Conservation (phyloP, 345 rosid species). For the Rhizophora apiculata region DNA sequence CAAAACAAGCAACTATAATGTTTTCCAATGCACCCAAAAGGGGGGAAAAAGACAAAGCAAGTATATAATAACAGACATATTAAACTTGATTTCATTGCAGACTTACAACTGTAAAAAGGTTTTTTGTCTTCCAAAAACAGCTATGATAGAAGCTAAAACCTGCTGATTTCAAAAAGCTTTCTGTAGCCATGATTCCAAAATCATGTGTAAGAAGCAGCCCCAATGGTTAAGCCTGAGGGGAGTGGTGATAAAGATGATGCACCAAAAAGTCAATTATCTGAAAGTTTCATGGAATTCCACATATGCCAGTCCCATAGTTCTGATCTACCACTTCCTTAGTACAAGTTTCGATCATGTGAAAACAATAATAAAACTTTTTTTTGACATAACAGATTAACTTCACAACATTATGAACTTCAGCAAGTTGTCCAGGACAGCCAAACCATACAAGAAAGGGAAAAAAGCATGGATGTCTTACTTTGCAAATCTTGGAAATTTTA, state of each 20-base stretch:
- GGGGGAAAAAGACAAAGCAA: too few relatives aligned
- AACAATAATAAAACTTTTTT: background rate
- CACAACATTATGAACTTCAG: slow-evolving; percentile 13
- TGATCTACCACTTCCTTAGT: background rate
- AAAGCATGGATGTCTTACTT: slow-evolving; percentile 57
- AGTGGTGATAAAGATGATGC: background rate
- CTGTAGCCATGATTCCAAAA: too few relatives aligned
- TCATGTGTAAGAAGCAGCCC: too few relatives aligned
- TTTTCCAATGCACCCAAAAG: too few relatives aligned
- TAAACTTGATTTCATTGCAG: too few relatives aligned
- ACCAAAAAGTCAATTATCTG: background rate
- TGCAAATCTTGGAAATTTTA: slow-evolving; percentile 84
- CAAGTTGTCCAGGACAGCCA: background rate
- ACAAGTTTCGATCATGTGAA: background rate
- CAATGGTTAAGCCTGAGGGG: too few relatives aligned
- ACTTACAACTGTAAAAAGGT: too few relatives aligned
- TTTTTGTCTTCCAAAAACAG: too few relatives aligned
- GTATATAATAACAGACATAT: too few relatives aligned
- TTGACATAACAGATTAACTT: slow-evolving; percentile 1
- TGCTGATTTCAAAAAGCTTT: too few relatives aligned
- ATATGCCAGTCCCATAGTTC: background rate
- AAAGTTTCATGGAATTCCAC: too few relatives aligned
- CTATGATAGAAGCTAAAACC: too few relatives aligned
- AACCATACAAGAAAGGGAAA: slow-evolving; percentile 18
- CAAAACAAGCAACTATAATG: background rate